Base-by-base conservation (phyloP, 2,329 filamentous ascomycete species). In the Fulvia fulva region DNA sequence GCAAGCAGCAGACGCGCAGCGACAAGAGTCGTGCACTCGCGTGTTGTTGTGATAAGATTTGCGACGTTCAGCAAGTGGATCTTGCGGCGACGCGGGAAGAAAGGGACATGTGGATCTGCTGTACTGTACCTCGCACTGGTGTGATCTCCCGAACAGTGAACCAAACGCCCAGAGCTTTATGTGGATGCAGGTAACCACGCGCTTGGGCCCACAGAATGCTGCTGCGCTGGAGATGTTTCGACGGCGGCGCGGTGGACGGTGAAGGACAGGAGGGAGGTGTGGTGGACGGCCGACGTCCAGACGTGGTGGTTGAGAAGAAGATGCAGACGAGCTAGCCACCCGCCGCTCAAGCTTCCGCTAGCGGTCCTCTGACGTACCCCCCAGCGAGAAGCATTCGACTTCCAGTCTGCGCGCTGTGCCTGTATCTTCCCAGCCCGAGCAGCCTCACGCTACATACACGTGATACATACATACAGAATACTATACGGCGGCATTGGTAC, bases 31-130 rank as follows among this genome's bases (percentile, higher is more conserved):
- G 37, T 41, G 14, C 43, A 43, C 47, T 45, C 32, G 54, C 46
- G 55, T 34, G 47, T 30, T 37, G 55, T 57, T 12, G 55, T 32
- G 34, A 49, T 57, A 57, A 57, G 55, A 57, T 57, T 57, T 57
- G 55, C 51, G 55, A 57, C 52, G 51, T 52, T 52, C 55, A 30
- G 25, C 52, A 54, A 54, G 52, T 54, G 52, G 52, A 41, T 46
- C 30, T 54, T 43, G 51, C 49, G 37, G 37, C 37, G 26, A 32
- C 30, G 49, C 49, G 49, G 49, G 49, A 51, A 34, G 49, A 19
- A 8, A 41, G 37, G 37, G 37, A 41, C 37, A 32, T 32, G 47
- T 50, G 47, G 47, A 50, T 50, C 47, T 50, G 47, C 44, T 50
- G 47, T 50, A 50, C 47, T 22, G 23, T 9, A 47, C 12, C 3